A percentile compares a stretch with the other conserved stretches of the same genome.
Conservation (phyloP, 768 basidiomycete genomes). For the Strobilomyces confusus region DNA sequence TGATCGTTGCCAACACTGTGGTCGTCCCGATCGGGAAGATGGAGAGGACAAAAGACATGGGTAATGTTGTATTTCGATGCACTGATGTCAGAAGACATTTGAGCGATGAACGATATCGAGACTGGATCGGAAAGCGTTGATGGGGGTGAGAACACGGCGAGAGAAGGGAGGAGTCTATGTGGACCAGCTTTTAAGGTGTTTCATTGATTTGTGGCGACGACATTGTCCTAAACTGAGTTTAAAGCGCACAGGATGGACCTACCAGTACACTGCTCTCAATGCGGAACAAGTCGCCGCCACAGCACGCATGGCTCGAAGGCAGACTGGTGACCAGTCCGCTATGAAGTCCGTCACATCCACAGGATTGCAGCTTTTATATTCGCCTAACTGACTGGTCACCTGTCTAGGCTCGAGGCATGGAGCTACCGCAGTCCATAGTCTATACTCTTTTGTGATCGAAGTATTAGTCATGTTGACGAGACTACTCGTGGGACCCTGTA, state of each 20-base stretch:
- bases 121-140: not conserved
- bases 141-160: not conserved
- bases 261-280: not conserved
- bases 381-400: too few relatives aligned
- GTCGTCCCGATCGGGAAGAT: slow-evolving; percentile 6
- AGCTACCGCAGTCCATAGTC: too few relatives aligned
- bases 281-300: not conserved
- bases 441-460: too few relatives aligned
- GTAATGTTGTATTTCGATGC: not conserved
- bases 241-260: not conserved
- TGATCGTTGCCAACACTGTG: not conserved
- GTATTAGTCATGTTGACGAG: too few relatives aligned
- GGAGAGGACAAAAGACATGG: not conserved
- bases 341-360: too few relatives aligned
- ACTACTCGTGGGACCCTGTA: too few relatives aligned
- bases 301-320: not conserved
- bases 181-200: not conserved
- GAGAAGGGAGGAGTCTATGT: not conserved
- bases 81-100: slow-evolving; percentile 6
- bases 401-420: too few relatives aligned
- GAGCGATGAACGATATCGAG: not conserved
- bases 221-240: not conserved
- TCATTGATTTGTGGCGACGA: not conserved
- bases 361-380: too few relatives aligned
- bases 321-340: too few relatives aligned